Conservation (phyloP, 441 rosid genomes). For the Hypseocharis bilobata region DNA sequence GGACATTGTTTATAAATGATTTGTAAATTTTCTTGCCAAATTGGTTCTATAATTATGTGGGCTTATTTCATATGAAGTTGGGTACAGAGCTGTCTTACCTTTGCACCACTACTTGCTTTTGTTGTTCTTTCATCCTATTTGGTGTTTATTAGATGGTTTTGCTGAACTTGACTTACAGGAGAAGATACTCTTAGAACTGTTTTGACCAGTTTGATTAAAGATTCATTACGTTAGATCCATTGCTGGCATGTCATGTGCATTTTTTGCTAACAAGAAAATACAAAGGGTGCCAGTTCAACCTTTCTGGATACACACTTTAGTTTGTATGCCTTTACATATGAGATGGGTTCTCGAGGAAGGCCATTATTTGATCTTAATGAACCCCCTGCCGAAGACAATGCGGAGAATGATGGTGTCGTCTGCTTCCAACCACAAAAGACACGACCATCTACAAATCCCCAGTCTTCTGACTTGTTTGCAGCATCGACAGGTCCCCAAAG, state of each 20-base stretch:
- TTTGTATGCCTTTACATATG: slow-evolving; percentile 66
- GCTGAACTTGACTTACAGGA: slow-evolving; percentile 9
- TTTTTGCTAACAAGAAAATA: slow-evolving; percentile 27
- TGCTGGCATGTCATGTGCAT: slow-evolving; percentile 26
- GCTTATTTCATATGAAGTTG: not conserved
- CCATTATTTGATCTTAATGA: slow-evolving; percentile 91
- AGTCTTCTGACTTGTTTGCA: slow-evolving; percentile 38
- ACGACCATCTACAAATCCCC: slow-evolving; percentile 38
- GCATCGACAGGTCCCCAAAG: slow-evolving; percentile 44
- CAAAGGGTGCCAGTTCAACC: slow-evolving; percentile 15
- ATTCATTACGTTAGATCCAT: slow-evolving; percentile 2
- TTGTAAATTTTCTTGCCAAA: not conserved
- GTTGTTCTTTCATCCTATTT: not conserved
- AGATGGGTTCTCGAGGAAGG: slow-evolving; percentile 86
- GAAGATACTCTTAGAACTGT: slow-evolving; percentile 5
- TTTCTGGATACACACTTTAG: slow-evolving; percentile 24
- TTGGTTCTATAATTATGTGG: not conserved
- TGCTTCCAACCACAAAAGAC: slow-evolving; percentile 51
- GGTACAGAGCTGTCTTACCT: not conserved
- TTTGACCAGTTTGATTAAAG: slow-evolving; percentile 12
- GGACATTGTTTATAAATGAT: not conserved
- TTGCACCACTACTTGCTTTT: not conserved
- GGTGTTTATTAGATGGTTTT: not conserved
- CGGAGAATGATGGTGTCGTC: slow-evolving; percentile 36
- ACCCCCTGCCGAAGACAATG: slow-evolving; percentile 69